Conservation (phyloP, 1,284 basidiomycete species). For the Moesziomyces globuligerus region DNA sequence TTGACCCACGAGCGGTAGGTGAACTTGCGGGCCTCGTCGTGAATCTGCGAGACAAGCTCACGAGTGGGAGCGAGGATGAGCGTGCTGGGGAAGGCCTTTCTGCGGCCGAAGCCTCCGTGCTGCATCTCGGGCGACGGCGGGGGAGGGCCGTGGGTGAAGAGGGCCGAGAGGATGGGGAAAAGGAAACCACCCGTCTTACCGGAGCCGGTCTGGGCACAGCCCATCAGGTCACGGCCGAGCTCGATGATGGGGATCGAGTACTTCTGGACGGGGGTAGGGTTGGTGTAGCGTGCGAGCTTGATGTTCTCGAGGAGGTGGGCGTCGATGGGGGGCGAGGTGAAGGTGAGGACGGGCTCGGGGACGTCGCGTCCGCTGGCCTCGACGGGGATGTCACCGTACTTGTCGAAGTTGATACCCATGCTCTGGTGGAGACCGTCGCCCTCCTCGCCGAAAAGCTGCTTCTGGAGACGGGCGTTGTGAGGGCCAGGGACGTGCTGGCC, state of each 20-base stretch:
- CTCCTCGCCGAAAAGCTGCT: slow-evolving; percentile 92
- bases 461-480: slow-evolving; percentile 87
- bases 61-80: slow-evolving; percentile 97
- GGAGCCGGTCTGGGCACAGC: slow-evolving; percentile 99
- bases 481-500: slow-evolving; percentile 84
- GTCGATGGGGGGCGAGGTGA: slow-evolving; percentile 90
- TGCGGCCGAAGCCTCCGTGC: slow-evolving; percentile 73
- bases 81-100: slow-evolving; percentile 94
- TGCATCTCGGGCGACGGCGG: slow-evolving; percentile 73
- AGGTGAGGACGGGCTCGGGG: slow-evolving; percentile 88
- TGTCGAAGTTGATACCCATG: slow-evolving; percentile 99
- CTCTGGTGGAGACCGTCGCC: slow-evolving; percentile 78
- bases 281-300: slow-evolving; percentile 87
- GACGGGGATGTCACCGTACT: slow-evolving; percentile 99
- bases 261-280: slow-evolving; percentile 98
- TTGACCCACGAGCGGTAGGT: slow-evolving; percentile 99
- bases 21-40: slow-evolving; percentile 99
- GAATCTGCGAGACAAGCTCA: slow-evolving; percentile 98
- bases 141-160: slow-evolving; percentile 84
- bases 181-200: slow-evolving; percentile 99
- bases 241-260: slow-evolving; percentile 99
- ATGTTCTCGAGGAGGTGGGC: slow-evolving; percentile 96
- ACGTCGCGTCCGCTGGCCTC: slow-evolving; percentile 96
- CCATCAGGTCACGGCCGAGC: slow-evolving; percentile 91
- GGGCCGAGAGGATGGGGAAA: slow-evolving; percentile 97